Conservation (phyloP, 148 eudicot genomes). For the Mesembryanthemum crystallinum region DNA sequence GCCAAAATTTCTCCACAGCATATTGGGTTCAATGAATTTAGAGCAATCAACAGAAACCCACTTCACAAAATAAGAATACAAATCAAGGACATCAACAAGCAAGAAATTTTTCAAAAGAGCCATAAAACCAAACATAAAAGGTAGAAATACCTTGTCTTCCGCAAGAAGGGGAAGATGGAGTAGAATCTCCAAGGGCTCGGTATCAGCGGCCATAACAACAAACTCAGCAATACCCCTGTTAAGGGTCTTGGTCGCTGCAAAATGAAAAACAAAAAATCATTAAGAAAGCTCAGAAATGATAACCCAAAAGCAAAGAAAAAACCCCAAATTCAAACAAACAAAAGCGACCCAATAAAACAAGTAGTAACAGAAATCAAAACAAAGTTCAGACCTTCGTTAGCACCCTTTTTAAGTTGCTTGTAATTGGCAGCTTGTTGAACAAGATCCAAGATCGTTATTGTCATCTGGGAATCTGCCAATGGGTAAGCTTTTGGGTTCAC, state of each 20-base stretch:
- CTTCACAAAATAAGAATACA: background rate
- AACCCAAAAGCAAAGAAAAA: background rate
- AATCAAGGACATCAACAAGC: background rate
- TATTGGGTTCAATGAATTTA: no score
- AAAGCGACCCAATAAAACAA: background rate
- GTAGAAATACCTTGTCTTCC: constrained; percentile 62
- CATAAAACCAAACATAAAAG: background rate
- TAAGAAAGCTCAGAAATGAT: background rate
- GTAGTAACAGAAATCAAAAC: background rate
- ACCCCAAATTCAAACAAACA: background rate
- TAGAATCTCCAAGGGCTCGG: constrained; percentile 82
- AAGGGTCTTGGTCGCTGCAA: constrained; percentile 72
- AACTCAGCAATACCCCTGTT: constrained; percentile 86
- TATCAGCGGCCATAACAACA: constrained; percentile 81
- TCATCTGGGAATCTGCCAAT: constrained; percentile 64
- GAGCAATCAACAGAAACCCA: background rate
- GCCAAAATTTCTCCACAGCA: no score
- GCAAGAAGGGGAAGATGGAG: constrained; percentile 82
- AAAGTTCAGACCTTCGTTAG: constrained; percentile 50
- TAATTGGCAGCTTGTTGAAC: constrained; percentile 77
- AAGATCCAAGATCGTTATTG: constrained; percentile 62
- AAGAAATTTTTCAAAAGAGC: background rate
- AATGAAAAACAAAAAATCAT: background rate
- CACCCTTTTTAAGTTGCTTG: constrained; percentile 85
- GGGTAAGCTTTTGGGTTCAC: constrained; percentile 83